These are phyloP conservation scores for Sutorius australiensis DNA, from an alignment of 768 basidiomycete species.

Conservation along the genomic window DNA sequence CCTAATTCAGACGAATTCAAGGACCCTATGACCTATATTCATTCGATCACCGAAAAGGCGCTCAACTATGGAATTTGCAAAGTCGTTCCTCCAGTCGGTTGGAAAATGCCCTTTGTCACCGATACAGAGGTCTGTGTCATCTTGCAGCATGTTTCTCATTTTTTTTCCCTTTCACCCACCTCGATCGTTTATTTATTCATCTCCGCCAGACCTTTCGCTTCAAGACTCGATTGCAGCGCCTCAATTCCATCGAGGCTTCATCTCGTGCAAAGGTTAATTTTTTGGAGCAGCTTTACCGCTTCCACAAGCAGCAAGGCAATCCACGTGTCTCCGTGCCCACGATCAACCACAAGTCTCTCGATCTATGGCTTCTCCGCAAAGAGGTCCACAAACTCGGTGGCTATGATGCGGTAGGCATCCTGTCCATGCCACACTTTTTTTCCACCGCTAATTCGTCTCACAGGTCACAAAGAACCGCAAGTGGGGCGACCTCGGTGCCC, in stretches of 20 bases:
- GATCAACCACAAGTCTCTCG: constrained; percentile 88
- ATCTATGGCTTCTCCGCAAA: constrained; percentile 90
- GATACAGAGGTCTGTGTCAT: constrained; percentile 76
- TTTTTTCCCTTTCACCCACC: constrained; percentile 3
- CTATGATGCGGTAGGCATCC: constrained; percentile 68
- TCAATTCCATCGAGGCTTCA: constrained; percentile 97
- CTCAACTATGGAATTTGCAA: constrained; percentile 89
- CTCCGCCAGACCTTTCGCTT: constrained; percentile 75
- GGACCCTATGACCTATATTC: constrained; percentile 93
- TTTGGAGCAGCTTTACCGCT: constrained; percentile 93
- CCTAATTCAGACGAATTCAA: constrained; percentile 90
- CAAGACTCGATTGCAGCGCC: constrained; percentile 88
- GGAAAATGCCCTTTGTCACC: constrained; percentile 95
- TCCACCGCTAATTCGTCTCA: constrained; percentile 22
- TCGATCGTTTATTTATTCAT: constrained; percentile 24
- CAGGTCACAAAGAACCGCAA: constrained; percentile 82
- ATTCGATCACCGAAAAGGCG: constrained; percentile 68
- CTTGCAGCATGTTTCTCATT: constrained; percentile 24
- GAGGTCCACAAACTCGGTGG: constrained; percentile 90
- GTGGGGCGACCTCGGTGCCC: constrained; percentile 84
- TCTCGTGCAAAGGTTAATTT: constrained; percentile 97
- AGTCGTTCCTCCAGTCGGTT: constrained; percentile 86
- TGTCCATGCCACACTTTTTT: constrained; percentile 15
- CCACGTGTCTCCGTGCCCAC: constrained; percentile 87
- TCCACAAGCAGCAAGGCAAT: constrained; percentile 94